Percentiles rank a stretch among this genome's conserved stretches.
These are phyloP conservation scores for Clarireedia paspali DNA, from an alignment of 2,329 filamentous ascomycete species.

Conservation along the genomic window DNA sequence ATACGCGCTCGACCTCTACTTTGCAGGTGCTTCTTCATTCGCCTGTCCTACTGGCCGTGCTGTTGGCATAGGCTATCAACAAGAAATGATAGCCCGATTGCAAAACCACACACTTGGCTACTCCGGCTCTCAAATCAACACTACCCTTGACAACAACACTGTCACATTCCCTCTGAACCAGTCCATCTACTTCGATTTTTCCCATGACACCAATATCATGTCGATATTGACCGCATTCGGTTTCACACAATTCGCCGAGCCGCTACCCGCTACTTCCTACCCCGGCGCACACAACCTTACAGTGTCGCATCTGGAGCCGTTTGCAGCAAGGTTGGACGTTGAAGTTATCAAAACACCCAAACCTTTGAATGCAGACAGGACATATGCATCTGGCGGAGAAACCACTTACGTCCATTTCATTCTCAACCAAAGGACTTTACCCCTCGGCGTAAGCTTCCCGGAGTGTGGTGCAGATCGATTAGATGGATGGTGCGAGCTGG, in stretches of 20 bases:
- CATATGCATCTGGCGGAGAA: constrained; percentile 38
- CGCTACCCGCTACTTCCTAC: constrained; percentile 48
- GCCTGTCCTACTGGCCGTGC: constrained; percentile 42
- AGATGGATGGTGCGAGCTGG: constrained; percentile 72
- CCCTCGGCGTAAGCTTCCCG: constrained; percentile 56
- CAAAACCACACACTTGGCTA: constrained; percentile 57
- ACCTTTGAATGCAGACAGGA: constrained; percentile 49
- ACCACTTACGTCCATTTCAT: constrained; percentile 69
- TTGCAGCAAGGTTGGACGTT: constrained; percentile 65
- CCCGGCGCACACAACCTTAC: constrained; percentile 54
- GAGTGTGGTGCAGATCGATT: constrained; percentile 54
- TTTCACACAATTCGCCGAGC: constrained; percentile 57
- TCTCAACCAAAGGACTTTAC: constrained; percentile 66
- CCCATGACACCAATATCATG: constrained; percentile 68
- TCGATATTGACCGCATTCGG: constrained; percentile 66
- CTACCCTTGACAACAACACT: constrained; percentile 60
- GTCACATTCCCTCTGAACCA: constrained; percentile 69
- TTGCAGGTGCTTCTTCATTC: constrained; percentile 42
- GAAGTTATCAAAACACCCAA: constrained; percentile 63
- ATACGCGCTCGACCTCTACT: constrained; percentile 62
- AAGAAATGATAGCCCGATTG: constrained; percentile 65
- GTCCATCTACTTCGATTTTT: constrained; percentile 68
- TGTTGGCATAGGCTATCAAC: constrained; percentile 65
- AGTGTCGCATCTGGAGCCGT: constrained; percentile 61
- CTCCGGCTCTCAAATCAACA: constrained; percentile 54